Percentiles rank a stretch among this genome's conserved stretches.
Evolutionary conservation across 1,139 yeast species (phyloP).

Genomic region (Kurtzmaniella quercitrusa): DNA sequence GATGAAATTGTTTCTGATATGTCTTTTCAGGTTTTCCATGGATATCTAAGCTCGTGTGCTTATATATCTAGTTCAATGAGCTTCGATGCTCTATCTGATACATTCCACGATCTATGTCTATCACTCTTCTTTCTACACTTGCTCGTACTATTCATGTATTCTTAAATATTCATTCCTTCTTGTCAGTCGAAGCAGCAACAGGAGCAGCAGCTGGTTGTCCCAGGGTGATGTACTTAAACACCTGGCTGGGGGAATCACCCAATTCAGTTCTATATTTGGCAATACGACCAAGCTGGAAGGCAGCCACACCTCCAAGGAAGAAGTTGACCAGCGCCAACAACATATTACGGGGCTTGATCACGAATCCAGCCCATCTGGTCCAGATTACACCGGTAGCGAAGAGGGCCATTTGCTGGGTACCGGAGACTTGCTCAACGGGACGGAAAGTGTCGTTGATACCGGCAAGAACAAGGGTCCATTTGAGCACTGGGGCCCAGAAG

Average conservation of each 20-base stretch:
- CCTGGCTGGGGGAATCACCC: slow-evolving; percentile 50
- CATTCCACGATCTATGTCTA: no score
- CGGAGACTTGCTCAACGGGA: slow-evolving; percentile 88
- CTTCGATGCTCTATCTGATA: no score
- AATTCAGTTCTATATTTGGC: slow-evolving; percentile 51
- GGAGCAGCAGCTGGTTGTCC: slow-evolving; percentile 30
- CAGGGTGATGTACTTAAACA: slow-evolving; percentile 52
- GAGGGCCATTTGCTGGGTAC: slow-evolving; percentile 87
- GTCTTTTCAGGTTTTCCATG: no score
- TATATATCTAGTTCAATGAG: no score
- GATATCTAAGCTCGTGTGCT: no score
- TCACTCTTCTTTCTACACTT: no score
- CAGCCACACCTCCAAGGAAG: slow-evolving; percentile 88
- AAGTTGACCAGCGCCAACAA: slow-evolving; percentile 90
- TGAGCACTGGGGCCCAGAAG: slow-evolving; percentile 73
- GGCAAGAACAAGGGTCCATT: slow-evolving; percentile 90
- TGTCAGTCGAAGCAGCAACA: slow-evolving; percentile 4
- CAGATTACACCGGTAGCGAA: slow-evolving; percentile 92
- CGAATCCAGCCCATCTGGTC: slow-evolving; percentile 96
- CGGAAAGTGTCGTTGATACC: slow-evolving; percentile 83
- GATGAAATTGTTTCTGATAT: no score
- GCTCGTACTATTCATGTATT: not conserved
- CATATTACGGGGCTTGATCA: slow-evolving; percentile 82
- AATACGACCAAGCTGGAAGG: slow-evolving; percentile 74
- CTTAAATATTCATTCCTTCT: not conserved